phyloP scores from a whole-genome alignment of 352 stramenopile genomes.

The Globisporangium acanthophoron region DNA sequence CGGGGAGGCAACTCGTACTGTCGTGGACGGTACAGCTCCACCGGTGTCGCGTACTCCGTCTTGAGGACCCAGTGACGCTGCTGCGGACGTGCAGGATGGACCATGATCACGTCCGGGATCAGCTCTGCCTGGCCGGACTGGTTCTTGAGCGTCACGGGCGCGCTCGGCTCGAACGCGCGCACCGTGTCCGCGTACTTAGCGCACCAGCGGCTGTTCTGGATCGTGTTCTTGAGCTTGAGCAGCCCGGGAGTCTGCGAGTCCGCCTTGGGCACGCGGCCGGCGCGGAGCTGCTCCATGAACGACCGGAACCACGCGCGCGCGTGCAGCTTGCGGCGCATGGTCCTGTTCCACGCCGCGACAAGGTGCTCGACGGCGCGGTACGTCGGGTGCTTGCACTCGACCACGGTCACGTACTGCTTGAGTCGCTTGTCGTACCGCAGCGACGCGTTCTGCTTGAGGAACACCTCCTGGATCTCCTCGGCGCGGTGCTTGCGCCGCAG shows the following conservation, averaged over 20 bases:
- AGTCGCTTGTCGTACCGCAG: conserved; percentile 83
- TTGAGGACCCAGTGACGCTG: conserved; percentile 58
- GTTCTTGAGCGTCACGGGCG: conserved; percentile 80
- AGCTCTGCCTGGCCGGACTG: conserved; percentile 27
- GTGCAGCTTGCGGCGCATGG: conserved; percentile 80
- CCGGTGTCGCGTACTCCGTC: conserved; percentile 57
- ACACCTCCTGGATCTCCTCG: conserved; percentile 92
- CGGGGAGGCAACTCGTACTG: conserved; percentile 77
- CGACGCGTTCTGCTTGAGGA: conserved; percentile 82
- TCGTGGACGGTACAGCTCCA: conserved; percentile 73
- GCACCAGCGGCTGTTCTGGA: conserved; percentile 73
- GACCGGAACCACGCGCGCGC: conserved; percentile 84
- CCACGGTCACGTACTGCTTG: conserved; percentile 86
- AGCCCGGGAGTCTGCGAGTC: conserved; percentile 40
- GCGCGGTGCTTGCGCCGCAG: conserved; percentile 79
- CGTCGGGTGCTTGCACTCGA: conserved; percentile 89
- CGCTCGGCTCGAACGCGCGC: conserved; percentile 53
- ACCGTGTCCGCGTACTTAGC: conserved; percentile 55
- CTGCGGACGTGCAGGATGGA: conserved; percentile 51
- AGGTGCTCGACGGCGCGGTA: conserved; percentile 76
- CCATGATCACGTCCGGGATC: conserved; percentile 49
- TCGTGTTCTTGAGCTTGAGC: conserved; percentile 82
- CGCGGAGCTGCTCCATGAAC: conserved; percentile 85
- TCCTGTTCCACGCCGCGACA: conserved; percentile 77
- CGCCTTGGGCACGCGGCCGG: conserved; percentile 43